A percentile compares a stretch with the other conserved stretches of the same genome.
Evolutionary conservation across 345 rosid genomes (phyloP).

Genomic region (Capsella bursapastoris): DNA sequence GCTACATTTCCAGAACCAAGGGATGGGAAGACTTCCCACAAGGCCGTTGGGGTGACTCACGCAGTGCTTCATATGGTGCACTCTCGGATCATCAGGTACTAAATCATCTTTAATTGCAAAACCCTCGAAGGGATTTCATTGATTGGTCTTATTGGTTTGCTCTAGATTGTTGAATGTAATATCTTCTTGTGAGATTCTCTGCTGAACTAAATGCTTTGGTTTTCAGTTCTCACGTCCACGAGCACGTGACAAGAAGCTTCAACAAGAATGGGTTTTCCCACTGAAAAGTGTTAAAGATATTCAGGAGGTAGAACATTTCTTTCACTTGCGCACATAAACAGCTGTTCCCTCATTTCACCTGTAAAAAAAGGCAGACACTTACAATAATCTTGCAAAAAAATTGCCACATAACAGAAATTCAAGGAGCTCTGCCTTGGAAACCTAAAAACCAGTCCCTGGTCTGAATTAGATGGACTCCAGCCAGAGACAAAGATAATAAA

Average conservation of each 20-base stretch:
- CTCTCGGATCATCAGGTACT: constrained; percentile 86
- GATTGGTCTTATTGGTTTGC: not conserved
- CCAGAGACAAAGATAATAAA: constrained; percentile 92
- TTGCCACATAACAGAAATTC: constrained; percentile 58
- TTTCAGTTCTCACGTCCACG: constrained; percentile 54
- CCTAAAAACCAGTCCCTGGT: constrained; percentile 90
- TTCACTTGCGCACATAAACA: not conserved
- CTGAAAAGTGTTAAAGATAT: constrained; percentile 74
- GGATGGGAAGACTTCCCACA: constrained; percentile 94
- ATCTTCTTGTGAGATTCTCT: not conserved
- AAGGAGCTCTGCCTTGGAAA: constrained; percentile 80
- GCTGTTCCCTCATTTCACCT: not conserved
- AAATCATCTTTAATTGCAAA: constrained; percentile 2
- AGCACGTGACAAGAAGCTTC: constrained; percentile 91
- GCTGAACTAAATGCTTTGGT: constrained; percentile 11
- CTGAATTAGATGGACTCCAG: constrained; percentile 89
- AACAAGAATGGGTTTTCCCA: constrained; percentile 83
- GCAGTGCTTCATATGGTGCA: constrained; percentile 88
- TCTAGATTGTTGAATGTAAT: not conserved
- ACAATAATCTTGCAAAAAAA: constrained; percentile 2
- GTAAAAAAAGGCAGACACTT: not conserved
- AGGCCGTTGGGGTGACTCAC: constrained; percentile 94
- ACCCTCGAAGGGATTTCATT: not conserved
- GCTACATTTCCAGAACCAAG: constrained; percentile 84
- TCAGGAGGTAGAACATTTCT: constrained; percentile 58